These are phyloP conservation scores for Mycena haematopus DNA, from an alignment of 768 basidiomycete species.

Conservation along the genomic window DNA sequence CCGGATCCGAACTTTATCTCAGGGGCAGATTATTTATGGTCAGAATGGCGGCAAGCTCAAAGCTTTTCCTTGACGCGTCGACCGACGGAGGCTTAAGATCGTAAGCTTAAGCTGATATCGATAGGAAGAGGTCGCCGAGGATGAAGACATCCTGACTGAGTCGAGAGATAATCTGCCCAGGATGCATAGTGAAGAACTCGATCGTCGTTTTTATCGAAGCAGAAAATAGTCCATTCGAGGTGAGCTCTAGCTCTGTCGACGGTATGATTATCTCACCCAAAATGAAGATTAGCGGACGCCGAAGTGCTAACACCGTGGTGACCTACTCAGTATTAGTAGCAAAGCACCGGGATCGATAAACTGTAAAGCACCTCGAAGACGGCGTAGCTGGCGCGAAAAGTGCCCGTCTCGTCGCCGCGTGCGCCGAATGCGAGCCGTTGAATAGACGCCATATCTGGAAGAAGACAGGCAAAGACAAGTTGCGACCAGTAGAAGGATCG, in stretches of 20 bases:
- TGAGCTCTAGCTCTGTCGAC: not conserved
- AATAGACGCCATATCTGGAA: slow-evolving; percentile 27
- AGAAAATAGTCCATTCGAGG: slow-evolving; percentile 37
- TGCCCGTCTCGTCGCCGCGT: not conserved
- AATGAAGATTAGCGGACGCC: slow-evolving; percentile 26
- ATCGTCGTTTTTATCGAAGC: slow-evolving; percentile 64
- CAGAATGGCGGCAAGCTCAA: no score
- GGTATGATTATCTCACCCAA: not conserved
- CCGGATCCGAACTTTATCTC: no score
- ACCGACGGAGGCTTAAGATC: no score
- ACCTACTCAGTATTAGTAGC: slow-evolving; percentile 25
- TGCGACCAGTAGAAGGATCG: slow-evolving; percentile 19
- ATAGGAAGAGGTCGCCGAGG: slow-evolving; percentile 37
- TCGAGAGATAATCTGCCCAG: slow-evolving; percentile 55
- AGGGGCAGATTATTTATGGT: no score
- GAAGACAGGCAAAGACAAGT: slow-evolving; percentile 21
- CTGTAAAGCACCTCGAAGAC: slow-evolving; percentile 19
- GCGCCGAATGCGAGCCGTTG: slow-evolving; percentile 19
- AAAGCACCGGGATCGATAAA: slow-evolving; percentile 17
- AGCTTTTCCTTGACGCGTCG: no score
- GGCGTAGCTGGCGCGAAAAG: slow-evolving; percentile 18
- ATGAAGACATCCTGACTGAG: slow-evolving; percentile 42
- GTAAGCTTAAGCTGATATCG: slow-evolving; percentile 60
- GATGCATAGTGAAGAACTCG: slow-evolving; percentile 58
- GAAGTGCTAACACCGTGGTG: slow-evolving; percentile 20